These are phyloP conservation scores for Scedosporium apiospermum DNA, from an alignment of 2,329 filamentous ascomycete species.

Conservation along the genomic window DNA sequence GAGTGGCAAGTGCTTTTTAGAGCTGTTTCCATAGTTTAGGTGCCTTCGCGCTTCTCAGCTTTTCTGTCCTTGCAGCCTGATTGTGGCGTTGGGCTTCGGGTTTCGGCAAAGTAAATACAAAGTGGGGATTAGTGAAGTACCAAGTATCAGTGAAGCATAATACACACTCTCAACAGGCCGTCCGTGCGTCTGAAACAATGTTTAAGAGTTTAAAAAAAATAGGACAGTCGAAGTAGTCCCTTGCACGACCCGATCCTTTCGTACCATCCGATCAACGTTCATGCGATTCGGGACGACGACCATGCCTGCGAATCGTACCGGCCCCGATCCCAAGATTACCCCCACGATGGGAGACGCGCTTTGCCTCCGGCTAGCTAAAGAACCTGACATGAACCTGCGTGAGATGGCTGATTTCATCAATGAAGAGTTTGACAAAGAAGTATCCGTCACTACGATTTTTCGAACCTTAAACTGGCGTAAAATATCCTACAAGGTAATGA, in stretches of 20 bases:
- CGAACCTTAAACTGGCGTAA: neutral
- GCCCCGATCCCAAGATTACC: slow-evolving; percentile 2
- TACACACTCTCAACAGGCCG: no score
- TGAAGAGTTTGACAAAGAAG: neutral
- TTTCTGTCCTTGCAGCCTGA: no score
- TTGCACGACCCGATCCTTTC: neutral
- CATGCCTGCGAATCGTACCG: neutral
- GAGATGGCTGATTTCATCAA: slow-evolving; percentile 1
- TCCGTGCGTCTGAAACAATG: no score
- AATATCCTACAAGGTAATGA: neutral
- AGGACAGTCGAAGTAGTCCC: neutral
- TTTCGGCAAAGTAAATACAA: no score
- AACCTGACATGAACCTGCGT: slow-evolving; percentile 1
- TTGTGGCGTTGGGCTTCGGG: no score
- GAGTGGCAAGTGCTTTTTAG: no score
- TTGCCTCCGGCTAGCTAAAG: neutral
- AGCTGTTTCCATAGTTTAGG: no score
- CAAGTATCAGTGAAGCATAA: no score
- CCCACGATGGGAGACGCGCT: neutral
- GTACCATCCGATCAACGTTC: neutral
- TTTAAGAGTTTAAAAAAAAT: no score
- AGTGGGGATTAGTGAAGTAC: no score
- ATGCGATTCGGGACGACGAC: neutral
- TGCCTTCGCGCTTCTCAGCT: no score
- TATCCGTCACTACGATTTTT: neutral